A percentile compares a stretch with the other conserved stretches of the same genome.
Evolutionary conservation across 768 basidiomycete species (phyloP).

Genomic region (Auriscalpium vulgare): DNA sequence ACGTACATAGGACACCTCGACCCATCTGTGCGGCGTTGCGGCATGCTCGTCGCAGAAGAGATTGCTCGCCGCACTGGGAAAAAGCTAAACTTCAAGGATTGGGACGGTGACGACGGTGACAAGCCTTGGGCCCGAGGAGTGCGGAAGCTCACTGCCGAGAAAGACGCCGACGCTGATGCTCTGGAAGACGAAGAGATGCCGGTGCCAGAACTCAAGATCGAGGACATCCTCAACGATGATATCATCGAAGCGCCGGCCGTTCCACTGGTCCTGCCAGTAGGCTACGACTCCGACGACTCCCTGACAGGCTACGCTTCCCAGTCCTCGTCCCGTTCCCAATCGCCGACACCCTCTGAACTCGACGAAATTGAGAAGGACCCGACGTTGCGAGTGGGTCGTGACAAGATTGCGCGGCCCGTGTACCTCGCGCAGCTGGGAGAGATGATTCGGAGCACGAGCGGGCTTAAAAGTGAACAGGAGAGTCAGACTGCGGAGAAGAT

Average conservation of each 20-base stretch:
- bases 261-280: slow-evolving; percentile 14
- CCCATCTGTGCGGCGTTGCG: slow-evolving; percentile 68
- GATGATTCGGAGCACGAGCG: slow-evolving; percentile 58
- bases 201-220: background rate
- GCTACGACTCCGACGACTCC: slow-evolving; percentile 77
- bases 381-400: slow-evolving; percentile 58
- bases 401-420: slow-evolving; percentile 74
- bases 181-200: slow-evolving; percentile 4
- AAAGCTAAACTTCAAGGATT: slow-evolving; percentile 69
- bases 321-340: slow-evolving; percentile 60
- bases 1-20: slow-evolving; percentile 77
- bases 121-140: slow-evolving; percentile 58
- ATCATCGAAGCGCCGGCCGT: background rate
- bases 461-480: slow-evolving; percentile 42
- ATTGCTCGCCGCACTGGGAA: slow-evolving; percentile 56
- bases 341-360: slow-evolving; percentile 76
- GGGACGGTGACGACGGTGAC: slow-evolving; percentile 71
- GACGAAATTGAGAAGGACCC: slow-evolving; percentile 84
- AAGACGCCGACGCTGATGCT: slow-evolving; percentile 41
- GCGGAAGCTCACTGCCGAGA: slow-evolving; percentile 40
- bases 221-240: background rate
- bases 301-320: slow-evolving; percentile 68
- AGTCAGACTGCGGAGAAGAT: slow-evolving; percentile 65
- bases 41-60: slow-evolving; percentile 88
- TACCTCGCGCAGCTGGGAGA: slow-evolving; percentile 82